Evolutionary conservation across 2,329 filamentous ascomycete genomes (phyloP).

Genomic region (Neoascochyta sp.): DNA sequence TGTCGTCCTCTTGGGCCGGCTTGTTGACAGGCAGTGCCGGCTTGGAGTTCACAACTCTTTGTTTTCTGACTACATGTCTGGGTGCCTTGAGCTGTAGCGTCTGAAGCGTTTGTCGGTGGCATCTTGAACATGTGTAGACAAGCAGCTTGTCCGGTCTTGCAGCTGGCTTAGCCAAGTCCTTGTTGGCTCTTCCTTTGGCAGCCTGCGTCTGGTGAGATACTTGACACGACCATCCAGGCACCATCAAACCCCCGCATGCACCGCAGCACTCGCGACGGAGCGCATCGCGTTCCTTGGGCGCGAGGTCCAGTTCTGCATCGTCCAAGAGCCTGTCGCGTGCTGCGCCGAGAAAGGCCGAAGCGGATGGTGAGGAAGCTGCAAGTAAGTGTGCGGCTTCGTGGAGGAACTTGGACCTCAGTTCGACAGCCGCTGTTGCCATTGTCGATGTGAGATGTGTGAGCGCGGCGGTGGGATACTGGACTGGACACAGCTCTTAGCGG

Average conservation of each 20-base stretch:
- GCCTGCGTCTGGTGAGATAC: conserved; percentile 10
- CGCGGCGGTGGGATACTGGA: conserved; percentile 5
- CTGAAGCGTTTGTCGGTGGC: conserved; percentile 30
- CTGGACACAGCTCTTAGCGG: conserved; percentile 9
- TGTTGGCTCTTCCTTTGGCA: conserved; percentile 5
- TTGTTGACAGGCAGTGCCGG: conserved; percentile 2
- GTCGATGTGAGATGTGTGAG: conserved; percentile 6
- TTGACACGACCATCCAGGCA: conserved; percentile 37
- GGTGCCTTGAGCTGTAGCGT: conserved; percentile 15
- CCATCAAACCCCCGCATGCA: conserved; percentile 37
- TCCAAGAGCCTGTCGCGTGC: conserved; percentile 26
- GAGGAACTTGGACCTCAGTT: conserved; percentile 31
- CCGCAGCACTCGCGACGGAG: conserved; percentile 33
- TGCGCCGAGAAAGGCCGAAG: conserved; percentile 31
- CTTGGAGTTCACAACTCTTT: conserved; percentile 2
- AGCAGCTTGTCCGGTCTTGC: conserved; percentile 16
- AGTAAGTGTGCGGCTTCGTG: conserved; percentile 33
- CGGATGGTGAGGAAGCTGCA: conserved; percentile 29
- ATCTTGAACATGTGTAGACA: conserved; percentile 30
- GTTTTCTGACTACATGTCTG: conserved; percentile 11
- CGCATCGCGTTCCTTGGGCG: conserved; percentile 28
- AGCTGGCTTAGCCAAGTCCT: conserved; percentile 5
- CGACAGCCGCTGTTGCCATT: conserved; percentile 19
- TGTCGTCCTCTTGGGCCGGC: conserved; percentile 8
- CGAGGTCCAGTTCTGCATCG: conserved; percentile 23